Percentiles rank a stretch among this genome's conserved stretches.
These are phyloP conservation scores for Lactarius indigo DNA, from an alignment of 768 basidiomycete species.

Conservation along the genomic window DNA sequence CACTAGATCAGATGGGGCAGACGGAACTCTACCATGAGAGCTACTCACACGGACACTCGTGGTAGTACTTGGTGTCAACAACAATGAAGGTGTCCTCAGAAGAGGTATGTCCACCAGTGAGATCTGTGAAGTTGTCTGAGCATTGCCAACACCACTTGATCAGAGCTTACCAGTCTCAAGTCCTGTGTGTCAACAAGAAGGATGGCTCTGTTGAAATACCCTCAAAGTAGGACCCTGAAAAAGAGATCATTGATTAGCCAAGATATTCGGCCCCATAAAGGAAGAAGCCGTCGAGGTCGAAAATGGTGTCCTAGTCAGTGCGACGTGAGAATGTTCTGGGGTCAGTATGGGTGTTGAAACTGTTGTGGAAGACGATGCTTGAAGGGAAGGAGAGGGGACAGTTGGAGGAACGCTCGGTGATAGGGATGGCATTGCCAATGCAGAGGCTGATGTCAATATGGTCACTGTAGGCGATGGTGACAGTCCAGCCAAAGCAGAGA, in stretches of 20 bases:
- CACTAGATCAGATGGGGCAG: too few relatives aligned
- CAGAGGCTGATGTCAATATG: conserved; percentile 40
- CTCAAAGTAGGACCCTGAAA: too few relatives aligned
- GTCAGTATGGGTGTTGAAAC: conserved; percentile 19
- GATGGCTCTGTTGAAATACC: conserved; percentile 56
- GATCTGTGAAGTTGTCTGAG: conserved; percentile 13
- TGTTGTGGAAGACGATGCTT: conserved; percentile 25
- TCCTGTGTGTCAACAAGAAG: conserved; percentile 43
- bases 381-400: conserved; percentile 34
- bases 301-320: conserved; percentile 34
- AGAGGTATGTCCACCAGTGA: conserved; percentile 37
- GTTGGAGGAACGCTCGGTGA: conserved; percentile 31
- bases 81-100: conserved; percentile 34
- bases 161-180: conserved; percentile 31
- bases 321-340: conserved; percentile 25
- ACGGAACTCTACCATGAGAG: conserved; percentile 43
- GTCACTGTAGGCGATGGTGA: conserved; percentile 34
- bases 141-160: neutral
- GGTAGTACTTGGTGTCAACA: conserved; percentile 38
- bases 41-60: conserved; percentile 50
- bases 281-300: conserved; percentile 32
- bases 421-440: conserved; percentile 32
- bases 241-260: conserved; percentile 28
- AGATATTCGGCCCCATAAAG: conserved; percentile 32
- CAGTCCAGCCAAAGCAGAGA: conserved; percentile 33